Evolutionary conservation across 2,329 filamentous ascomycete species (phyloP).

Genomic region (Fusarium globosum): DNA sequence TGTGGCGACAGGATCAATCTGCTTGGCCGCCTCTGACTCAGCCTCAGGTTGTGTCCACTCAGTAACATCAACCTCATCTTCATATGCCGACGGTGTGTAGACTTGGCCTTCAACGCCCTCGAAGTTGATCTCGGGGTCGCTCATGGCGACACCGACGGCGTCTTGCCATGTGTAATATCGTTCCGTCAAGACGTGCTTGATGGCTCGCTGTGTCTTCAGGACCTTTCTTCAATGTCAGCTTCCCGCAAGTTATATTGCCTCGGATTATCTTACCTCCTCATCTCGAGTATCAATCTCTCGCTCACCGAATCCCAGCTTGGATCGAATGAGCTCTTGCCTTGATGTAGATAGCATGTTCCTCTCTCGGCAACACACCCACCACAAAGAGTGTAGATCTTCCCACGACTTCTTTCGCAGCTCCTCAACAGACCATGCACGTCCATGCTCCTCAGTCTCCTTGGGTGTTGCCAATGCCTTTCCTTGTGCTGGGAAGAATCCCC

Average conservation of each 20-base stretch:
- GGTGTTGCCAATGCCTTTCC: slow-evolving; percentile 77
- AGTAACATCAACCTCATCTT: slow-evolving; percentile 47
- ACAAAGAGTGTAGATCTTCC: slow-evolving; percentile 91
- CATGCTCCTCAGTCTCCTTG: slow-evolving; percentile 76
- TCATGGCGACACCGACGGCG: slow-evolving; percentile 72
- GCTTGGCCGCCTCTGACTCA: slow-evolving; percentile 29
- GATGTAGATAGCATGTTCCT: slow-evolving; percentile 89
- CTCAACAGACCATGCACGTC: slow-evolving; percentile 84
- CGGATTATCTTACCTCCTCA: slow-evolving; percentile 66
- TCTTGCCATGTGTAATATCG: slow-evolving; percentile 90
- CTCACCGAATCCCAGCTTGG: slow-evolving; percentile 79
- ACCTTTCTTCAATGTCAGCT: slow-evolving; percentile 64
- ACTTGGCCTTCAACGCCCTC: slow-evolving; percentile 57
- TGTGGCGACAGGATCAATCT: slow-evolving; percentile 22
- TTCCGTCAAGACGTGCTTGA: slow-evolving; percentile 88
- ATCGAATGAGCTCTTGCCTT: slow-evolving; percentile 72
- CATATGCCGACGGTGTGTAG: slow-evolving; percentile 59
- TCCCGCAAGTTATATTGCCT: not conserved
- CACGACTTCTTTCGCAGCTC: slow-evolving; percentile 91
- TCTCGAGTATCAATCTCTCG: slow-evolving; percentile 74
- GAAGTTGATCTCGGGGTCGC: slow-evolving; percentile 75
- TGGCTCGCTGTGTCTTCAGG: slow-evolving; percentile 79
- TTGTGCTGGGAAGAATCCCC: slow-evolving; percentile 86
- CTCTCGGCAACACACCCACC: slow-evolving; percentile 95
- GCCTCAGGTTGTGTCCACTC: slow-evolving; percentile 42